Conservation (phyloP, 2,329 filamentous ascomycete genomes). For the Microthyrium microscopicum region DNA sequence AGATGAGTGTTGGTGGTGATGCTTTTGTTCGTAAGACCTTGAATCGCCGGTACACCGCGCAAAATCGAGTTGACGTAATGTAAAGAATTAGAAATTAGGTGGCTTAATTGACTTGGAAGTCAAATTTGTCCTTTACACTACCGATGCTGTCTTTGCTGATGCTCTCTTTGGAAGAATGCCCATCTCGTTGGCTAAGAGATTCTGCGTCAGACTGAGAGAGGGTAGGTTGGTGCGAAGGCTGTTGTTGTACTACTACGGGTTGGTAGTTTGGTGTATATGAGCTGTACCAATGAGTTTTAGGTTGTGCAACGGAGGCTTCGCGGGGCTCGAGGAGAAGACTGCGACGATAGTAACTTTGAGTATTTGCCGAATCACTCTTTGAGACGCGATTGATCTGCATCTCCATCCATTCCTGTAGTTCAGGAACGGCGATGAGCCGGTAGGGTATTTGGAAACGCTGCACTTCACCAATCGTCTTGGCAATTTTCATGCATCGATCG, state of each 20-base stretch:
- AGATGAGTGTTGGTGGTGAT: no score
- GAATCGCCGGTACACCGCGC: no score
- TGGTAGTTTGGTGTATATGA: slow-evolving; percentile 8
- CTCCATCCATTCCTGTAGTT: slow-evolving; percentile 87
- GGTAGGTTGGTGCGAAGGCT: no score
- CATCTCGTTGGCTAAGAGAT: no score
- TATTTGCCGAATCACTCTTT: slow-evolving; percentile 36
- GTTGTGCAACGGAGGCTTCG: slow-evolving; percentile 9
- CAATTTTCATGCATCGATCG: slow-evolving; percentile 88
- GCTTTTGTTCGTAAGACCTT: no score
- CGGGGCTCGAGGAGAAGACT: slow-evolving; percentile 71
- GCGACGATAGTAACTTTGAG: slow-evolving; percentile 61
- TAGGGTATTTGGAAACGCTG: slow-evolving; percentile 95
- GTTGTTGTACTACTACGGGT: slow-evolving; percentile 10
- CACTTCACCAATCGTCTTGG: slow-evolving; percentile 87
- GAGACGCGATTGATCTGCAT: slow-evolving; percentile 65
- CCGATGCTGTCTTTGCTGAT: no score
- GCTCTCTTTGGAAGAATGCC: no score
- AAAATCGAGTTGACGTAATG: no score
- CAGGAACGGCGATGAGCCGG: slow-evolving; percentile 61
- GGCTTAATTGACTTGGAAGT: no score
- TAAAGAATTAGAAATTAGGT: no score
- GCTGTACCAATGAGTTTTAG: slow-evolving; percentile 3
- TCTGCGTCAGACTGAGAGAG: no score
- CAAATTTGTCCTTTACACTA: no score